Evolutionary conservation across 2,329 filamentous ascomycete genomes (phyloP), one percentile per base, ranked within the genome.

Genomic region (Scedosporium dehoogii): DNA sequence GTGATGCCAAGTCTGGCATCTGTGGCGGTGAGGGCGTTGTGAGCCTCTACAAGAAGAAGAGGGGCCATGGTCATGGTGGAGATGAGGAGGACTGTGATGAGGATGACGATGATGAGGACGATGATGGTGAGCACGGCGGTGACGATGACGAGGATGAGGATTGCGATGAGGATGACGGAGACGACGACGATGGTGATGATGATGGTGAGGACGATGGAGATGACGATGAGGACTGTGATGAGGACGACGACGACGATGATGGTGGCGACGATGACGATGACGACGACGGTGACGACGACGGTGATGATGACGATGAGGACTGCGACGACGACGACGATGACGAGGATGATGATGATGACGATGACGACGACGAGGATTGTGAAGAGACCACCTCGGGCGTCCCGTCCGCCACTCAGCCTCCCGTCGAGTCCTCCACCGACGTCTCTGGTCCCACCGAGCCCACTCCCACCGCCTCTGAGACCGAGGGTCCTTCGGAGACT

Each of bases 21-120:
- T 73, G 70, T 42, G 71, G 71, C n/a, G 71, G 69, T 1, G 42
- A 33, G 2, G 58, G 55, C 7, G 59, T 61, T 3, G 66, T 63
- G 23, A 41, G 65, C 12, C 67, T 65, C 53, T 68, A 60, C 27
- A 16, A 69, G 38, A 68, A 67, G 41, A 38, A 64, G 62, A 62
- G 60, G n/a, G 59, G 63, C 6, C n/a, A n/a, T n/a, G n/a, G n/a
- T n/a, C n/a, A n/a, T n/a, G 61, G 44, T 41, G 63, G 58, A 3
- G 53, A 25, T 21, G 18, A 60, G 5, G 44, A 42, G 16, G 42
- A 51, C 29, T 27, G 58, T 23, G 5, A 59, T 41, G 62, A 63
- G 12, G 63, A 62, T 27, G 59, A 64, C n/a, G 42, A 62, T 14
- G 42, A 46, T 6, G 42, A 46, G 12, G 42, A 46, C 2, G 42